phyloP scores from a whole-genome alignment of 2,329 filamentous ascomycete genomes.

The Arthrinium puccinioides region DNA sequence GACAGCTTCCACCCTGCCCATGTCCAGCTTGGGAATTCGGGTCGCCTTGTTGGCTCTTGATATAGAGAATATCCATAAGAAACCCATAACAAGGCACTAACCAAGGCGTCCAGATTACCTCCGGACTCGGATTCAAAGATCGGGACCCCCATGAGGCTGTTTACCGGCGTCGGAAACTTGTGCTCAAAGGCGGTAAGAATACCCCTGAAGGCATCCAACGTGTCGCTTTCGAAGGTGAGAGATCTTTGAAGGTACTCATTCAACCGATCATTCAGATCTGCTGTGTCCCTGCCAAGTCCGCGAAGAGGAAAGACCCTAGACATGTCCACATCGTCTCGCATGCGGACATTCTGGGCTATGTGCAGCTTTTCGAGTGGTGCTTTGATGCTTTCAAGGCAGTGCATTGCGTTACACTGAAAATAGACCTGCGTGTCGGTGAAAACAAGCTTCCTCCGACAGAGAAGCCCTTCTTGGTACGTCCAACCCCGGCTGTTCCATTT shows the following conservation, averaged over 20 bases:
- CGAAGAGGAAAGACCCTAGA: background rate
- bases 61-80: background rate
- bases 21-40: background rate
- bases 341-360: too few relatives aligned
- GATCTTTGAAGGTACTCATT: background rate
- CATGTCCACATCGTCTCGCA: background rate
- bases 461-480: conserved; percentile 31
- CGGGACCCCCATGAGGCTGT: background rate
- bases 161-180: background rate
- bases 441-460: conserved; percentile 27
- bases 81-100: background rate
- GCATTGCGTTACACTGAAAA: conserved; percentile 22
- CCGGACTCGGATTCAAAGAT: background rate
- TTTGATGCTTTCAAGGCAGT: background rate
- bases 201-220: background rate
- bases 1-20: conserved; percentile 1
- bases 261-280: background rate
- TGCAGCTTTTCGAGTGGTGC: background rate
- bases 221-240: background rate
- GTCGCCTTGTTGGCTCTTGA: background rate
- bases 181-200: background rate
- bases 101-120: background rate
- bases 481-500: conserved; percentile 28
- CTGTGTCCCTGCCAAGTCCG: background rate
- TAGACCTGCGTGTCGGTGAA: conserved; percentile 32